A percentile compares a stretch with the other conserved stretches of the same genome.
These are phyloP conservation scores for Yamadazyma sp. DNA, from an alignment of 805 yeast species.

Conservation along the genomic window DNA sequence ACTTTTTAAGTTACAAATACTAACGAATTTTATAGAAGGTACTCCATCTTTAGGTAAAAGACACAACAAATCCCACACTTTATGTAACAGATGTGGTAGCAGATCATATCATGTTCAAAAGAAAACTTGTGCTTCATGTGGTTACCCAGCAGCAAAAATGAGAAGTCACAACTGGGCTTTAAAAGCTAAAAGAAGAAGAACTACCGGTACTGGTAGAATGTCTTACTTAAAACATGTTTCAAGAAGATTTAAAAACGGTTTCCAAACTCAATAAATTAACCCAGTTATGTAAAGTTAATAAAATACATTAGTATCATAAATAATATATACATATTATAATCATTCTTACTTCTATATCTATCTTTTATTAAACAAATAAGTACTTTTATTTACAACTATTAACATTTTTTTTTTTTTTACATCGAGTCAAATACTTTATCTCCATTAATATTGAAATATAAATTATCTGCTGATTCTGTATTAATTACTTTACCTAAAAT, in stretches of 20 bases:
- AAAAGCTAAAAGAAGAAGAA: slow-evolving; percentile 99
- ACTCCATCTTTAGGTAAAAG: slow-evolving; percentile 99
- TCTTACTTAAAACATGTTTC: slow-evolving; percentile 94
- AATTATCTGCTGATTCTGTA: slow-evolving; percentile 75
- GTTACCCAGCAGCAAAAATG: slow-evolving; percentile 99
- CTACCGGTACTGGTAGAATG: slow-evolving; percentile 99
- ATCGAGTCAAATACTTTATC: slow-evolving; percentile 16
- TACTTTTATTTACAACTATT: too few relatives aligned
- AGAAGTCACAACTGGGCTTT: slow-evolving; percentile 99
- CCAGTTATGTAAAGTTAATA: slow-evolving; percentile 3
- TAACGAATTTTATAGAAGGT: slow-evolving; percentile 63
- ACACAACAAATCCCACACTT: slow-evolving; percentile 99
- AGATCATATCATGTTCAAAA: slow-evolving; percentile 99
- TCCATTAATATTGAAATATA: slow-evolving; percentile 63
- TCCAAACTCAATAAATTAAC: slow-evolving; percentile 53
- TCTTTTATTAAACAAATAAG: not conserved
- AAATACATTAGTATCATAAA: slow-evolving; percentile 1
- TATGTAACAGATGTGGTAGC: slow-evolving; percentile 98
- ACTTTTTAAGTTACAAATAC: too few relatives aligned
- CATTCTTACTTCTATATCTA: not conserved
- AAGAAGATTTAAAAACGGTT: slow-evolving; percentile 98
- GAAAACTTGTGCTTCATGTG: slow-evolving; percentile 98
- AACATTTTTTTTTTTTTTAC: too few relatives aligned
- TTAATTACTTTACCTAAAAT: slow-evolving; percentile 66
- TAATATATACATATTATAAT: not conserved